Conservation (phyloP, 2,329 filamentous ascomycete species). For the Cryphonectria naterciae region DNA sequence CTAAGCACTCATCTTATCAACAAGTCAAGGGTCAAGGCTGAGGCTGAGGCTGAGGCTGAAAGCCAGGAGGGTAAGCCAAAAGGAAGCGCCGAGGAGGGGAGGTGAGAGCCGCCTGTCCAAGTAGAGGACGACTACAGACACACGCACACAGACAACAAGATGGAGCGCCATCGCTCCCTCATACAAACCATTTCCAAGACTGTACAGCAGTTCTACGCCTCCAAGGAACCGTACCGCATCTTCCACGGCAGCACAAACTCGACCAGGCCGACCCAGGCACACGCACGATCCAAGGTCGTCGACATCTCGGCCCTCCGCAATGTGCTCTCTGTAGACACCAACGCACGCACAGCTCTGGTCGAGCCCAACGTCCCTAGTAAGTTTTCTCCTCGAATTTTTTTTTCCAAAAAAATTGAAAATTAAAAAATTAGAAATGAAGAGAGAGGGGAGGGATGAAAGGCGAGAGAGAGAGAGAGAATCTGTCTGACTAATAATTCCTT, state of each 20-base stretch:
- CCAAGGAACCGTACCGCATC: conserved; percentile 68
- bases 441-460: too few relatives aligned
- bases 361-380: conserved; percentile 66
- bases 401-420: too few relatives aligned
- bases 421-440: too few relatives aligned
- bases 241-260: conserved; percentile 79
- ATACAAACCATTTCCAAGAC: conserved; percentile 52
- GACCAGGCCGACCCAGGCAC: conserved; percentile 60
- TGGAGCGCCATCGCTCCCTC: conserved; percentile 56
- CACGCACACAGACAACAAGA: conserved; percentile 31
- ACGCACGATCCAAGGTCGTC: conserved; percentile 51
- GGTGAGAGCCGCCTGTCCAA: not conserved
- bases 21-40: not conserved
- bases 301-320: conserved; percentile 68
- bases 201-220: conserved; percentile 53
- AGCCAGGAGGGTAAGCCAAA: not conserved
- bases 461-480: not conserved
- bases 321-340: conserved; percentile 65
- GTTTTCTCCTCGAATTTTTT: too few relatives aligned
- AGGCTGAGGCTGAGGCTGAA: not conserved
- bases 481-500: conserved; percentile 46
- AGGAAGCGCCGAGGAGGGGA: not conserved
- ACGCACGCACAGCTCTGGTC: conserved; percentile 63
- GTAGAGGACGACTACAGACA: too few relatives aligned
- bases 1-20: not conserved